A percentile compares a stretch with the other conserved stretches of the same genome.
These are phyloP conservation scores for Paraleonurus japonicus DNA, from an alignment of 257 asterid genomes.

Conservation along the genomic window DNA sequence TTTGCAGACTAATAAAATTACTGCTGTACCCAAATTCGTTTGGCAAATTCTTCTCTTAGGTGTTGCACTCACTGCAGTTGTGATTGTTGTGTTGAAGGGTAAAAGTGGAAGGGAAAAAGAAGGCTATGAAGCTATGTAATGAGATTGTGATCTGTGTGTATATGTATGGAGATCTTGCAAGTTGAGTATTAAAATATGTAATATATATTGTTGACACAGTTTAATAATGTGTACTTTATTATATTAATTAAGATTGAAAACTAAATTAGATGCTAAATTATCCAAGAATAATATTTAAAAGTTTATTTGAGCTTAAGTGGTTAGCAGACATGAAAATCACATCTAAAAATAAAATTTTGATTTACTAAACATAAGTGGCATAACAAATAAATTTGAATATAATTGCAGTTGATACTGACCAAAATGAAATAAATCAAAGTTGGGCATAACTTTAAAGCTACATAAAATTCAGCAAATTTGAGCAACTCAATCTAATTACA, in stretches of 20 bases:
- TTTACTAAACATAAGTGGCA: not conserved
- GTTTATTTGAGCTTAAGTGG: not conserved
- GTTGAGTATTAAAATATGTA: not conserved
- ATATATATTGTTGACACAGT: no score
- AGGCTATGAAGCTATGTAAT: not conserved
- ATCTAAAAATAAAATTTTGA: not conserved
- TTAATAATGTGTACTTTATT: not conserved
- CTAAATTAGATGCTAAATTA: not conserved
- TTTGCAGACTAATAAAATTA: no score
- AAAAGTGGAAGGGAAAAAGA: not conserved
- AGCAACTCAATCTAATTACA: conserved; percentile 12
- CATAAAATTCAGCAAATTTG: not conserved
- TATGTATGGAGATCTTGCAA: not conserved
- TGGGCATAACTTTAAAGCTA: not conserved
- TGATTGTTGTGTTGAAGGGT: not conserved
- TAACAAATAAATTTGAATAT: not conserved
- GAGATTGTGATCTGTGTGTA: not conserved
- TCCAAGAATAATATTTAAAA: no score
- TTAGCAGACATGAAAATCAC: not conserved
- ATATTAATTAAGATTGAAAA: not conserved
- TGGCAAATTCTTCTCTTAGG: not conserved
- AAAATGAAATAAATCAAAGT: not conserved
- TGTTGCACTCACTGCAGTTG: not conserved
- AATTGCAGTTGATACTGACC: not conserved
- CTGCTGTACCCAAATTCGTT: not conserved